Conservation (phyloP, 1,139 yeast species). For the Suzukiozyma palmioleophila region DNA sequence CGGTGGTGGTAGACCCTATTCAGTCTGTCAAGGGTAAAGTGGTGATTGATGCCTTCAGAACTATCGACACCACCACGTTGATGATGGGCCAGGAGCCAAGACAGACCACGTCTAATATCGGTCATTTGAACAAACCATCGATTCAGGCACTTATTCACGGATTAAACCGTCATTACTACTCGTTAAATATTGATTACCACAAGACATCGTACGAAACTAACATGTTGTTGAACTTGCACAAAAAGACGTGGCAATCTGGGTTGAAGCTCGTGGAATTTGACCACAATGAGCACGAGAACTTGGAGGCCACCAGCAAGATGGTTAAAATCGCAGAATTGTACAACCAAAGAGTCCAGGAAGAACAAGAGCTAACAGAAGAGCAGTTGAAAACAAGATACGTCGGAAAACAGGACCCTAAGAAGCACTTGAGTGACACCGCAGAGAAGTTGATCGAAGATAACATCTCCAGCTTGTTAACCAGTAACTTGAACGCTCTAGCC, state of each 20-base stretch:
- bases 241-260: constrained; percentile 95
- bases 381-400: constrained; percentile 93
- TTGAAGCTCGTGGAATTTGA: constrained; percentile 74
- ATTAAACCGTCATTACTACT: constrained; percentile 92
- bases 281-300: constrained; percentile 71
- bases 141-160: constrained; percentile 98
- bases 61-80: constrained; percentile 80
- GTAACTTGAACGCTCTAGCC: constrained; percentile 84
- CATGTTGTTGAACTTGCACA: constrained; percentile 91
- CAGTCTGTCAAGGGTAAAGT: constrained; percentile 98
- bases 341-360: constrained; percentile 89
- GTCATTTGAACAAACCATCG: constrained; percentile 94
- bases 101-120: constrained; percentile 94
- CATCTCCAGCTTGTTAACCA: constrained; percentile 79
- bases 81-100: constrained; percentile 98
- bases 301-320: constrained; percentile 71
- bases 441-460: constrained; percentile 84
- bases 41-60: constrained; percentile 96
- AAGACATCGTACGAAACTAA: constrained; percentile 91
- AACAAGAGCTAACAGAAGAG: constrained; percentile 81
- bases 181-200: constrained; percentile 89
- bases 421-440: constrained; percentile 89
- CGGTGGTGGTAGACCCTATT: constrained; percentile 96
- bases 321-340: constrained; percentile 89
- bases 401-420: constrained; percentile 98